These are phyloP conservation scores for Cercospora sp. DNA, from an alignment of 2,329 filamentous ascomycete genomes.

Conservation along the genomic window DNA sequence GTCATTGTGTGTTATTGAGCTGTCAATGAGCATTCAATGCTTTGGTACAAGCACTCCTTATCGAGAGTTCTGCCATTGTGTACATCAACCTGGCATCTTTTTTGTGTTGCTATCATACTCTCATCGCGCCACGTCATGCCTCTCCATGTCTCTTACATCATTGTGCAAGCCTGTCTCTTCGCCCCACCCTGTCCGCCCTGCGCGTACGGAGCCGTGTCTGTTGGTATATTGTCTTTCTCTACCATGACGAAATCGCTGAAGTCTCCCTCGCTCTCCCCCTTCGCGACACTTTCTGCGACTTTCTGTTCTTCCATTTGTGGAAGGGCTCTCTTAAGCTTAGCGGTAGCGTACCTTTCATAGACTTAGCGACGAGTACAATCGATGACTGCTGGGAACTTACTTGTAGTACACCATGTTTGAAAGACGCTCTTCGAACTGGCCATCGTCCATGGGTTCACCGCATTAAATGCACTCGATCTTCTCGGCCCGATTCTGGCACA, in stretches of 20 bases:
- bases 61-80: too few relatives aligned
- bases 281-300: background rate
- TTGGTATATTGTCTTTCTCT: background rate
- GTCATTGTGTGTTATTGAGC: background rate
- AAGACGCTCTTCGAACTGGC: background rate
- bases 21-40: background rate
- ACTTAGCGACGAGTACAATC: background rate
- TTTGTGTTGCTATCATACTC: background rate
- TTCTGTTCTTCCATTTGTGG: background rate
- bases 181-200: background rate
- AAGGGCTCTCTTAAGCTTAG: background rate
- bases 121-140: background rate
- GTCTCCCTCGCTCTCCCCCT: background rate
- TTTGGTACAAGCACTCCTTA: too few relatives aligned
- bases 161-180: background rate
- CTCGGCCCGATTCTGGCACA: background rate
- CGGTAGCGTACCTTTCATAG: background rate
- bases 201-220: rapidly evolving
- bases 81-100: too few relatives aligned
- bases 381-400: background rate
- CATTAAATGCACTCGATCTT: background rate
- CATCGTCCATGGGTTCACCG: background rate
- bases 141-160: background rate
- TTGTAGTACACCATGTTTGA: background rate
- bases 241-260: background rate